Conservation (phyloP, 1,284 basidiomycete species). For the Sparassis latifolia region DNA sequence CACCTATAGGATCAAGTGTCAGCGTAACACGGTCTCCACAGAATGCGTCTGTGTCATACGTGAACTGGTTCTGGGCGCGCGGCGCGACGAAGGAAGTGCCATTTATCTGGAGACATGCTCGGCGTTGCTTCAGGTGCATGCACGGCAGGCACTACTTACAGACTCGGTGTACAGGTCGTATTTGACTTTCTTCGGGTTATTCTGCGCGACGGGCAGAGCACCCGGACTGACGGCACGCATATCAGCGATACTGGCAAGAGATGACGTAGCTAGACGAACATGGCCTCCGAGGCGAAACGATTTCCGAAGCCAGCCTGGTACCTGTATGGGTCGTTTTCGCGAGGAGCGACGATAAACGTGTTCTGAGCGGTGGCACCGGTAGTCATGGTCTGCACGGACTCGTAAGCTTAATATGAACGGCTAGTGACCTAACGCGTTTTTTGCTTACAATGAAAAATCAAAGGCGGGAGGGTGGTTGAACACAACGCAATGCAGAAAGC, state of each 20-base stretch:
- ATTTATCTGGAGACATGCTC: constrained; percentile 36
- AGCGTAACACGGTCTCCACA: background rate
- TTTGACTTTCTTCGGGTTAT: constrained; percentile 55
- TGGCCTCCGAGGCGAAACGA: constrained; percentile 44
- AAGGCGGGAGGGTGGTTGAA: too few relatives aligned
- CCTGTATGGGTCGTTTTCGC: constrained; percentile 45
- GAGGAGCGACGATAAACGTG: constrained; percentile 32
- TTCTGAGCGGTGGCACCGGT: constrained; percentile 12
- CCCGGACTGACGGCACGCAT: constrained; percentile 34
- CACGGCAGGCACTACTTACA: constrained; percentile 26
- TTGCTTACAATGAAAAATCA: too few relatives aligned
- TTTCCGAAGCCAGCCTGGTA: constrained; percentile 55
- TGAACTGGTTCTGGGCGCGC: constrained; percentile 16
- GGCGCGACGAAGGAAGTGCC: constrained; percentile 57
- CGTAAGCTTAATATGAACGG: too few relatives aligned
- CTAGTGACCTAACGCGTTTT: too few relatives aligned
- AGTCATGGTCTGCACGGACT: constrained; percentile 1
- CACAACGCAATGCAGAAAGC: too few relatives aligned
- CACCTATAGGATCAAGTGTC: constrained; percentile 30
- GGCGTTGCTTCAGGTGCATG: background rate
- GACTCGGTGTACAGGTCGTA: constrained; percentile 58
- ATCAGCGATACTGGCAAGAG: background rate
- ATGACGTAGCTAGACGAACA: constrained; percentile 29
- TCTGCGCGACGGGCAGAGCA: constrained; percentile 47
- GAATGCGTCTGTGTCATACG: background rate